Evolutionary conservation across 2,329 filamentous ascomycete species (phyloP), one percentile per base, ranked within the genome.

Genomic region (Aspergillus texensis): DNA sequence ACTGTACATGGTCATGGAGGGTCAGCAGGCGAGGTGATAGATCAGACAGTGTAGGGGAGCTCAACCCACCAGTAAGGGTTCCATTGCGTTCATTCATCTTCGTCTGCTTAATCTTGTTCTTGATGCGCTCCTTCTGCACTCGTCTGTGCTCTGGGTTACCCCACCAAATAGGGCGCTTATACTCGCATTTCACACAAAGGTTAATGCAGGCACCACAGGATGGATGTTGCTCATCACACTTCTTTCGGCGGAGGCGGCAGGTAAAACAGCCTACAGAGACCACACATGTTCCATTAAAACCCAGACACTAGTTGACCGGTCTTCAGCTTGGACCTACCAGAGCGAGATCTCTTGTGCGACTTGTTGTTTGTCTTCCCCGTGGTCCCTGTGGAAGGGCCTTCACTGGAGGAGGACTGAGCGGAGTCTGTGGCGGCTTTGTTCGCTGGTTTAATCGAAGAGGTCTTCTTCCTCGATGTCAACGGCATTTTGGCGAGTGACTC

Each of bases 161-260:
- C 95, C 95, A 99, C 95, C 95, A 99, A 81, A 92, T 88, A 43
- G 95, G 95, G 75, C 94, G 85, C 85, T 96, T 97, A 83, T 98
- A 99, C 83, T 98, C 93, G 83, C 95, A 99, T 73, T 86, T 85
- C 62, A 99, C 85, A 60, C 91, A 91, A 62, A 99, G 89, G 74
- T 89, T 86, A 67, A 81, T 84, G 80, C 88, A 91, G 63, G 88
- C 87, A 71, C 82, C 84, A 76, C 88, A 90, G 57, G 82, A 77
- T n/a, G 86, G 83, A 72, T 88, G 89, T 65, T 83, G 84, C 74
- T 91, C 88, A 69, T 90, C 88, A 73, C 88, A 91, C 81, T 90
- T 90, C 82, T 90, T 90, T 68, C 88, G 78, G 74, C 88, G 85
- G 66, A 90, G 78, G 66, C 88, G 84, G 77, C 88, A 91, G 71